Base-by-base conservation (phyloP, 2,329 filamentous ascomycete species). In the Epichloe gansuensis region DNA sequence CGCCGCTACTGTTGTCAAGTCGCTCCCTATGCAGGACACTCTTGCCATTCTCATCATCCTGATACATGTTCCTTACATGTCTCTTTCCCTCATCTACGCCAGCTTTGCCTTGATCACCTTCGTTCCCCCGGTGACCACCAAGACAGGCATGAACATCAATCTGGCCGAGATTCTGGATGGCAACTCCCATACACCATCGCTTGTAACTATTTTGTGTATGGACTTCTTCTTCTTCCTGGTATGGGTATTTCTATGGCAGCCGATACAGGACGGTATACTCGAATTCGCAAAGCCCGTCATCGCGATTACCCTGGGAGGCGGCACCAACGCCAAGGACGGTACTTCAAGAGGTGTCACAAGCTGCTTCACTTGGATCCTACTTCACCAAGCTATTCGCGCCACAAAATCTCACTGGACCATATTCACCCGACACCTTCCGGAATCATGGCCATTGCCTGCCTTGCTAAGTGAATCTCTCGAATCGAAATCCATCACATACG, bases 11-110 rank as follows among this genome's bases (percentile, higher is more conserved):
- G 91, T 97, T 61, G 80, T 97, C 66, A 83, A 82, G 62, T 89
- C 89, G 50, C 91, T 90, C 62, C 91, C 91, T 51, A 82, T 95
- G 64, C 87, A 89, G 71, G 91, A 97, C 71, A 95, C 91, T 55
- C 88, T 96, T 70, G 89, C 91, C 65, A 95, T 97, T 63, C 82
- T 97, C 67, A 95, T 96, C 70, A 87, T 96, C 61, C 80, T 97
- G 59, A 86, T 96, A 69, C 90, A 95, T 66, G 81, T 96, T 9
- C 90, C 91, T 34, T 88, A 90, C 23, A 84, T 91, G 62, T 83
- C 91, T 53, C 78, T 96, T 62, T 91, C 89, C 57, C 76, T 89
- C 66, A 88, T 95, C 62, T 94, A 96, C 69, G 84, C 89, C 64
- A 79, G 95, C 59, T 97, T 96, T 70, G 89, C 91, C 59, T 84